These are phyloP conservation scores for Populus tremula DNA, from an alignment of 345 rosid species.

Conservation along the genomic window DNA sequence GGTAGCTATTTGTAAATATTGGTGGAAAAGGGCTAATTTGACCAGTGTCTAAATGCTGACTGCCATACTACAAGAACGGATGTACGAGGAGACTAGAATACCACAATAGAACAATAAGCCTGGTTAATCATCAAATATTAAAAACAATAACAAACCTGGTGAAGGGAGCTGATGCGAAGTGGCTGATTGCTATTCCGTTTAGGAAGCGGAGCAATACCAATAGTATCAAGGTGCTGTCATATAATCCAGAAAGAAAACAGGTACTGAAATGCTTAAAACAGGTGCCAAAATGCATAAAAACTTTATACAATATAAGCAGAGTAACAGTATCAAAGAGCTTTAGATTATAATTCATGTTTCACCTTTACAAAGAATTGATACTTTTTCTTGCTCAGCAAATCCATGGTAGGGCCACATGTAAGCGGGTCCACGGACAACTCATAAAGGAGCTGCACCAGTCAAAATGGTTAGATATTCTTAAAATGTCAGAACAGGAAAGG, in stretches of 20 bases:
- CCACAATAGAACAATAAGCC: background rate
- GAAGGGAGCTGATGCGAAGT: slow-evolving; percentile 90
- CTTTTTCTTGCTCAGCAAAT: slow-evolving; percentile 71
- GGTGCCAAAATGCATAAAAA: background rate
- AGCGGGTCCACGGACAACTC: slow-evolving; percentile 83
- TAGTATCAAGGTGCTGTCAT: slow-evolving; percentile 74
- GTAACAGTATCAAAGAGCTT: background rate
- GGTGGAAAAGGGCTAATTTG: background rate
- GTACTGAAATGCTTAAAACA: background rate
- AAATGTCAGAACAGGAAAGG: background rate
- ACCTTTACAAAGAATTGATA: slow-evolving; percentile 86
- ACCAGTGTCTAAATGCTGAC: background rate
- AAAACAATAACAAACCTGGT: slow-evolving; percentile 60
- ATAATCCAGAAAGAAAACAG: background rate
- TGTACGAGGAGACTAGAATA: background rate
- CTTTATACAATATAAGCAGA: background rate
- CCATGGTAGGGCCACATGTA: slow-evolving; percentile 80
- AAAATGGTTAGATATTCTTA: slow-evolving; percentile 8
- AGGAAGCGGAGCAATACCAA: slow-evolving; percentile 87
- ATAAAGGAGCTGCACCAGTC: slow-evolving; percentile 63
- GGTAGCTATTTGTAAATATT: background rate
- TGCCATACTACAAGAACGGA: background rate
- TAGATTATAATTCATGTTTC: slow-evolving; percentile 8
- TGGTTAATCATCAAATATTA: slow-evolving; percentile 2
- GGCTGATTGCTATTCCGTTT: slow-evolving; percentile 78